Base-by-base conservation (phyloP, 345 rosid genomes). In the Citrus glauca region DNA sequence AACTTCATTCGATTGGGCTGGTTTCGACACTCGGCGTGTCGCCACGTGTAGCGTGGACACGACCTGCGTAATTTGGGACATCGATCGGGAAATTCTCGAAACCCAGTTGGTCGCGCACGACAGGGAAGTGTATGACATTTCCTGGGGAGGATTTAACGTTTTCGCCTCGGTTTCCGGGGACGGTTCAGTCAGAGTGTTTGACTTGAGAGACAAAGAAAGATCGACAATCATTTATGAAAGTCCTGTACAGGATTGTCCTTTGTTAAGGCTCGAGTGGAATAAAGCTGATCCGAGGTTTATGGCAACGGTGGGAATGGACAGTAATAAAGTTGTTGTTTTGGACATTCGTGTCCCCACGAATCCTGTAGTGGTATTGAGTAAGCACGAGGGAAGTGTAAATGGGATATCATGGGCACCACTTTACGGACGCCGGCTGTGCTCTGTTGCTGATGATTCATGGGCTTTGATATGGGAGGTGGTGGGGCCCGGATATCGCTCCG, bases 1-100 rank as follows among this genome's bases (percentile, higher is more conserved):
- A 55, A 88, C 91, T 0, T 90, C 94, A 13, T 88, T 90, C 62
- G 94, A 88, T n/a, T 90, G 91, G 91, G 87, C 93, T 1, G 81
- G 78, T 17, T 88, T 88, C 7, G 90, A 90, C 62, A 32, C 78
- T 2, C 66, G 82, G 2, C 89, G 86, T 1, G 79, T 90, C 7
- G 92, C 84, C 16, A 76, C 87, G 0, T 78, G 86, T 13, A 87
- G 90, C 59, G 87, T 84, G 2, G 91, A 89, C 80, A 84, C 85
- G 13, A 91, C 92, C 0, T 89, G 91, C 74, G 80, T 84, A 6
- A 64, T 90, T 3, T 90, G 94, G 94, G 91, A 90, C 53, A 71
- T 87, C 7, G 91, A 87, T 69, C 83, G 68, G 37, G 90, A 86
- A 72, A 74, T 48, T 1, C 78, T 87, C 2, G 88, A 87, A 25